Conservation (phyloP, 2,329 filamentous ascomycete species). For the Cercospora sp. region DNA sequence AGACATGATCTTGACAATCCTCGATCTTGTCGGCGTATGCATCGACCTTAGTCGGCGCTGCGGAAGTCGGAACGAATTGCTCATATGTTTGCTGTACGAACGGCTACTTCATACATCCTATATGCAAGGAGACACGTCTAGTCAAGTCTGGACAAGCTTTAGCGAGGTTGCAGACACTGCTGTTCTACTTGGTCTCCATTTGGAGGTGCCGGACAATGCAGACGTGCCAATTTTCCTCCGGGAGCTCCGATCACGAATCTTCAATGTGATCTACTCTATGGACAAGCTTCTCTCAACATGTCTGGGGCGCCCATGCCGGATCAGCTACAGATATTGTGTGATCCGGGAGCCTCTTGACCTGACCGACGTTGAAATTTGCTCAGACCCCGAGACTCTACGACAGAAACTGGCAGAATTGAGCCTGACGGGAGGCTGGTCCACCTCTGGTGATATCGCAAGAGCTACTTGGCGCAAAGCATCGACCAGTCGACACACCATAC, state of each 20-base stretch:
- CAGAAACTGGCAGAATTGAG: conserved; percentile 11
- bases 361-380: conserved; percentile 21
- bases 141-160: conserved; percentile 28
- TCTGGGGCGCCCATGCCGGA: conserved; percentile 26
- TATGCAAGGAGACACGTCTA: conserved; percentile 28
- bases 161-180: conserved; percentile 29
- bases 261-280: conserved; percentile 28
- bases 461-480: conserved; percentile 24
- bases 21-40: conserved; percentile 23
- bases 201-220: conserved; percentile 23
- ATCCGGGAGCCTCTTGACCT: conserved; percentile 22
- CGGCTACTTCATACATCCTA: conserved; percentile 19
- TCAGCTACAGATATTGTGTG: conserved; percentile 25
- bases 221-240: conserved; percentile 29
- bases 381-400: conserved; percentile 12
- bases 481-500: conserved; percentile 10
- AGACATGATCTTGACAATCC: conserved; percentile 7
- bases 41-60: conserved; percentile 28
- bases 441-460: conserved; percentile 9
- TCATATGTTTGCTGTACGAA: conserved; percentile 29
- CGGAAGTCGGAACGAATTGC: conserved; percentile 28
- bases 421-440: conserved; percentile 17
- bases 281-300: conserved; percentile 33
- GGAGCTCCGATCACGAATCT: conserved; percentile 26
- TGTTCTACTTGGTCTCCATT: conserved; percentile 29